Conservation (phyloP, 208 protist genomes). For the Blechomonas ayalai region DNA sequence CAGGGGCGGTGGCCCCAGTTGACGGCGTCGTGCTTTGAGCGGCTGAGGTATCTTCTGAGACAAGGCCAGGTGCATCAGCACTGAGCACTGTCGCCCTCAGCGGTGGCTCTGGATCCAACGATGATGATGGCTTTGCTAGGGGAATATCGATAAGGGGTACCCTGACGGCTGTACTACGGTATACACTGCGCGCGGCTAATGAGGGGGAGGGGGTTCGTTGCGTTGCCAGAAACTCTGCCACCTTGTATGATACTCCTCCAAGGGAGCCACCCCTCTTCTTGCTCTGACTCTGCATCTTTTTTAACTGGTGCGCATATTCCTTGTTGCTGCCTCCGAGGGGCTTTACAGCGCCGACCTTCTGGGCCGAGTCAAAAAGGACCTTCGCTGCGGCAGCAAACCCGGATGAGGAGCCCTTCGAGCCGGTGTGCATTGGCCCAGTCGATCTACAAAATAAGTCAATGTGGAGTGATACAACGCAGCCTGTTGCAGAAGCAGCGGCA, state of each 20-base stretch:
- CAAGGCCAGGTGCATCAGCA: background rate
- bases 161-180: conserved; percentile 27
- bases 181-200: background rate
- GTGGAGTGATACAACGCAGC: no score
- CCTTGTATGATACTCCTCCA: conserved; percentile 76
- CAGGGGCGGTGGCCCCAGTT: no score
- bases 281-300: conserved; percentile 73
- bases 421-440: no score
- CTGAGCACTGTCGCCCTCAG: background rate
- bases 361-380: conserved; percentile 79
- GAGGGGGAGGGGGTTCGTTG: conserved; percentile 27
- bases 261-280: conserved; percentile 67
- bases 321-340: conserved; percentile 46
- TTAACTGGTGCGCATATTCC: conserved; percentile 64
- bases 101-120: background rate
- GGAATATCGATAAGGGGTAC: conserved; percentile 68
- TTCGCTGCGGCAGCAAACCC: conserved; percentile 71
- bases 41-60: no score
- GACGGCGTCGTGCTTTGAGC: background rate
- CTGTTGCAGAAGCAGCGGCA: no score
- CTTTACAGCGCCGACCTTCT: conserved; percentile 68
- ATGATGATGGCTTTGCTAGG: background rate
- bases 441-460: no score
- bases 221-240: conserved; percentile 73
- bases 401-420: conserved; percentile 9